A percentile compares a stretch with the other conserved stretches of the same genome.
These are phyloP conservation scores for Flaveria floridana DNA, from an alignment of 140 eudicot species.

Conservation along the genomic window DNA sequence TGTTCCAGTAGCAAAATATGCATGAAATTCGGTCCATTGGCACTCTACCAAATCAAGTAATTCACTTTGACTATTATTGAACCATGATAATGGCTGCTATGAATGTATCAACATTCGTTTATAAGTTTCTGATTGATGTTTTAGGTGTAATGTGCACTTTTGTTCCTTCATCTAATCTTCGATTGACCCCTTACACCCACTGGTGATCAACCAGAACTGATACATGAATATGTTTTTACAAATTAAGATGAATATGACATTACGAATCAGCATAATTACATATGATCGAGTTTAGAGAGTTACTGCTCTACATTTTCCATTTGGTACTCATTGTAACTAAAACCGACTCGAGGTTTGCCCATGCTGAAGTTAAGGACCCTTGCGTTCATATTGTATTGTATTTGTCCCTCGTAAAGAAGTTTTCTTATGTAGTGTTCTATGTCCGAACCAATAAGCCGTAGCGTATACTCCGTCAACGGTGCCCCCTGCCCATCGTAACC, in stretches of 20 bases:
- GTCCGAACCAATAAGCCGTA: slow-evolving; percentile 84
- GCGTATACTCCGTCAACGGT: slow-evolving; percentile 81
- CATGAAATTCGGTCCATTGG: too few species aligned
- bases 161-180: background rate
- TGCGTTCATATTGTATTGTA: slow-evolving; percentile 83
- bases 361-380: slow-evolving; percentile 90
- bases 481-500: slow-evolving; percentile 64
- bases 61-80: too few species aligned
- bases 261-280: background rate
- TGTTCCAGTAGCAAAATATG: too few species aligned
- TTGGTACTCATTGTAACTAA: slow-evolving; percentile 43
- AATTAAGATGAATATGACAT: slow-evolving; percentile 15
- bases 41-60: too few species aligned
- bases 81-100: too few species aligned
- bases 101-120: too few species aligned
- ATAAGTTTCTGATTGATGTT: too few species aligned
- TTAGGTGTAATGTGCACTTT: too few species aligned
- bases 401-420: slow-evolving; percentile 71
- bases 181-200: background rate
- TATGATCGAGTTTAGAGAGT: slow-evolving; percentile 1
- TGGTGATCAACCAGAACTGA: background rate
- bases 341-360: slow-evolving; percentile 89
- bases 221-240: background rate
- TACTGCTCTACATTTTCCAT: slow-evolving; percentile 43
- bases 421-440: slow-evolving; percentile 85